These are phyloP conservation scores for Komagataella pseudopastoris DNA, from an alignment of 805 yeast genomes.

Conservation along the genomic window DNA sequence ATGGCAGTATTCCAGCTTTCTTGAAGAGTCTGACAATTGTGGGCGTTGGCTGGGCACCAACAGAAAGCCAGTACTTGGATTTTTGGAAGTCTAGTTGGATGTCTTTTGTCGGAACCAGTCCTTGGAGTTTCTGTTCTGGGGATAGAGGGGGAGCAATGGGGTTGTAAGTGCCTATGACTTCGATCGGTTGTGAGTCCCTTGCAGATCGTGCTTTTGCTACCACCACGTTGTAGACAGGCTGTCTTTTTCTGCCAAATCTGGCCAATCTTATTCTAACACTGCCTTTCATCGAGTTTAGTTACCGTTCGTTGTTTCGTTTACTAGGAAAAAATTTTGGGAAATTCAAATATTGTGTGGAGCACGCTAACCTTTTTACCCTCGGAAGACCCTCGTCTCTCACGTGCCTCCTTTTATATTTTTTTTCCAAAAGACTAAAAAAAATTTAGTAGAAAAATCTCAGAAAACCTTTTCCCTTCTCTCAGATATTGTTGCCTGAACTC, in stretches of 20 bases:
- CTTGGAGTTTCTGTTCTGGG: constrained; percentile 42
- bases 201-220: constrained; percentile 69
- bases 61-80: constrained; percentile 93
- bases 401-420: background rate
- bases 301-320: background rate
- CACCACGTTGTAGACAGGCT: constrained; percentile 85
- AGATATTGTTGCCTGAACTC: background rate
- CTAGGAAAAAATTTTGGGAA: background rate
- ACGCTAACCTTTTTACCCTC: background rate
- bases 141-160: constrained; percentile 66
- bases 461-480: background rate
- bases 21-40: constrained; percentile 65
- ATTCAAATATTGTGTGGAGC: background rate
- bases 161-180: constrained; percentile 88
- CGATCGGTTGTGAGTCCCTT: constrained; percentile 82
- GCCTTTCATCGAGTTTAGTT: constrained; percentile 33
- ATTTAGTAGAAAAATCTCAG: background rate
- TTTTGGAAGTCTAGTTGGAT: constrained; percentile 76
- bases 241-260: constrained; percentile 79
- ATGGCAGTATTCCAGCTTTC: constrained; percentile 60
- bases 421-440: background rate
- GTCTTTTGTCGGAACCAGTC: constrained; percentile 56
- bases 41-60: constrained; percentile 90
- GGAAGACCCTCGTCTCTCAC: background rate
- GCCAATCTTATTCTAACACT: constrained; percentile 82